Percentiles rank a stretch among this genome's conserved stretches.
Conservation (phyloP, 2,329 filamentous ascomycete genomes). For the Botrytis elliptica region DNA sequence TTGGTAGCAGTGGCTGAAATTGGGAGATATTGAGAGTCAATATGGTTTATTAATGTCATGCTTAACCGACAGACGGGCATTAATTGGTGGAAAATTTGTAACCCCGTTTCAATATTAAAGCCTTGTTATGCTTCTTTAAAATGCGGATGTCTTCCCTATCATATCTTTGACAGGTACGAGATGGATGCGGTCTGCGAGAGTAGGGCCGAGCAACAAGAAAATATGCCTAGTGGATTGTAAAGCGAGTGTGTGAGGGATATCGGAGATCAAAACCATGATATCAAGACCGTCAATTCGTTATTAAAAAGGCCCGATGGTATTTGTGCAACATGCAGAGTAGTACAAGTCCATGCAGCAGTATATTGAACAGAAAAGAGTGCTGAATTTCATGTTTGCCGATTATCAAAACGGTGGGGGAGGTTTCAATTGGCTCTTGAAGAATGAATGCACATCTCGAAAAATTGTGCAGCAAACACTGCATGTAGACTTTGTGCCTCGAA, state of each 20-base stretch:
- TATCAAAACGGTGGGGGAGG: no score
- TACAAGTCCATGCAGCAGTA: slow-evolving; percentile 5
- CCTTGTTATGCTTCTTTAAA: slow-evolving; percentile 6
- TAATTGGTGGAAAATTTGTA: slow-evolving; percentile 14
- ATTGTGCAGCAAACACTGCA: not conserved
- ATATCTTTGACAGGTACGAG: not conserved
- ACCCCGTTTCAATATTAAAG: not conserved
- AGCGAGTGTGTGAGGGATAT: not conserved
- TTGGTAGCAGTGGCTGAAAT: not conserved
- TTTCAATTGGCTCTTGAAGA: not conserved
- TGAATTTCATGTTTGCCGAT: not conserved
- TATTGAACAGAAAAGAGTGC: not conserved
- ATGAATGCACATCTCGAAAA: not conserved
- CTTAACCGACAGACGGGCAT: not conserved
- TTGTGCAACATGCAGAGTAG: slow-evolving; percentile 5
- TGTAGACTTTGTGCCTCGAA: not conserved
- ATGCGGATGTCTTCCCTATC: not conserved
- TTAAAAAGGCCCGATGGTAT: slow-evolving; percentile 9
- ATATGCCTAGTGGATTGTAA: not conserved
- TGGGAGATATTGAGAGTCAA: not conserved
- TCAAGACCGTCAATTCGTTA: slow-evolving; percentile 1
- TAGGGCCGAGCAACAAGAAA: not conserved
- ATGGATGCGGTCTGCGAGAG: not conserved
- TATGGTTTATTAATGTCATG: slow-evolving; percentile 1
- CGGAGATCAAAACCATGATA: not conserved